Conservation (phyloP, 805 yeast genomes). For the Candida broadrunensis region DNA sequence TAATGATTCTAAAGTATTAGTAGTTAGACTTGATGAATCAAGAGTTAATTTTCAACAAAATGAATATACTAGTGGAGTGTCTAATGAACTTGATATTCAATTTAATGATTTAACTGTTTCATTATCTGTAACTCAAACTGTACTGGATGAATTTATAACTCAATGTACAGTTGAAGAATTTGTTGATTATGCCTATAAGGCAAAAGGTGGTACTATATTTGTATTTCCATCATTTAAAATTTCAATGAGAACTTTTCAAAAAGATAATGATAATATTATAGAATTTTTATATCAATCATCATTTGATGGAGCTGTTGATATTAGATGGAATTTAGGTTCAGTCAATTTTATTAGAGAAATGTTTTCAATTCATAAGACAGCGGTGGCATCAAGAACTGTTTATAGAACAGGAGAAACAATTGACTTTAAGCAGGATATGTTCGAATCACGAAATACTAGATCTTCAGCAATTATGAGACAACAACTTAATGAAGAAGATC, state of each 20-base stretch:
- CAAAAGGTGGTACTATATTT: slow-evolving; percentile 78
- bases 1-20: slow-evolving; percentile 72
- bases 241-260: slow-evolving; percentile 73
- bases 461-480: slow-evolving; percentile 7
- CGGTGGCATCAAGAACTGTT: slow-evolving; percentile 58
- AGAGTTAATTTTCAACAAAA: slow-evolving; percentile 52
- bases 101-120: slow-evolving; percentile 66
- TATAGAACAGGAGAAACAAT: slow-evolving; percentile 18
- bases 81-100: slow-evolving; percentile 57
- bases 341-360: slow-evolving; percentile 87
- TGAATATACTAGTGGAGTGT: slow-evolving; percentile 41
- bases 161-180: slow-evolving; percentile 52
- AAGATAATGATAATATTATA: slow-evolving; percentile 47
- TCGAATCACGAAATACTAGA: slow-evolving; percentile 1
- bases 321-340: slow-evolving; percentile 92
- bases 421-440: slow-evolving; percentile 11
- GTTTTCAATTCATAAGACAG: slow-evolving; percentile 82
- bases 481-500: slow-evolving; percentile 14
- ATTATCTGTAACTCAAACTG: slow-evolving; percentile 55
- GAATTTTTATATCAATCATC: slow-evolving; percentile 67
- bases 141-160: slow-evolving; percentile 48
- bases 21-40: slow-evolving; percentile 53
- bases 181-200: slow-evolving; percentile 50
- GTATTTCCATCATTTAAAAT: slow-evolving; percentile 74
- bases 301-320: slow-evolving; percentile 87